Evolutionary conservation across 306 rosid genomes (phyloP), one percentile per base, ranked within the genome.

Genomic region (Delonix regia): DNA sequence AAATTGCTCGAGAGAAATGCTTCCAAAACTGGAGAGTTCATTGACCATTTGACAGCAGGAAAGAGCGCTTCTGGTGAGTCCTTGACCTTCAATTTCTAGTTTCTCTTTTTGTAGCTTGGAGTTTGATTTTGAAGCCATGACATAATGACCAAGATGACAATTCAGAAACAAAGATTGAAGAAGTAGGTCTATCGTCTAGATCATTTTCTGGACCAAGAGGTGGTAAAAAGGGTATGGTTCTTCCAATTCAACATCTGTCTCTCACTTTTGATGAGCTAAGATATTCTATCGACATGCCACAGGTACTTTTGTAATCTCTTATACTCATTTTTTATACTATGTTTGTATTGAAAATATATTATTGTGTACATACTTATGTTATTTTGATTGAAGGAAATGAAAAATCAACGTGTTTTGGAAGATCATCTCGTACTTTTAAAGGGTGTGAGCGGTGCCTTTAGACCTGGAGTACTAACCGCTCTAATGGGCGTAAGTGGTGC

Each of bases 401-500:
- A 85, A 79, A 79, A 33, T 11, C 84, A 76, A 82, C 86, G 88
- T 34, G 71, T 82, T 79, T 51, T 66, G 7, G 86, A 85, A 73
- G 84, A 82, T 25, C 88, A 78, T 69, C 87, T 94, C 10, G 89
- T 90, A 78, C 93, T 94, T 42, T 82, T 94, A 71, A 91, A 87
- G 83, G 92, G 97, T 25, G 87, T 91, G 61, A 94, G 87, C 36
- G 98, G 98, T 33, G 91, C 93, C 16, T 91, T 94, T 76, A 83
- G 96, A 87, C 97, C 98, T 7, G 97, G 93, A 73, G 91, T 93
- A 44, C 82, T 93, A 71, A 93, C 97, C 64, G 95, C 97, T 81
- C 73, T 93, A 25, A 91, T 93, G 95, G 97, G 98, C 4, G 98
- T 89, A 18, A 93, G 95, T 60, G 98, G 98, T 65, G 95, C 97